phyloP scores from a whole-genome alignment of 179 eudicot species.

The Carnegiea gigantea region DNA sequence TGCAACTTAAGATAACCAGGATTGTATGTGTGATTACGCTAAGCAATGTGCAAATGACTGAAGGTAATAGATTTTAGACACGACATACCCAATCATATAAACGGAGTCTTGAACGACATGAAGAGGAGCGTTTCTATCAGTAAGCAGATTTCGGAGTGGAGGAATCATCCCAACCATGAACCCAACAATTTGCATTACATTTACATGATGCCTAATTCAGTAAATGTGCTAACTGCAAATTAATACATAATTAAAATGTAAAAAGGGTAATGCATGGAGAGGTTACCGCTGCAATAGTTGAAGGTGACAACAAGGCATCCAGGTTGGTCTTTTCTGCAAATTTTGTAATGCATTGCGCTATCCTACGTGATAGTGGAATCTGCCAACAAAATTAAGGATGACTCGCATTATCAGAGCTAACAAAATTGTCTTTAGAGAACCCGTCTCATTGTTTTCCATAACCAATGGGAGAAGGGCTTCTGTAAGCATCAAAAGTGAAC shows the following conservation, averaged over 20 bases:
- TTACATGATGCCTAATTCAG: background rate
- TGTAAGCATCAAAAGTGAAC: no score
- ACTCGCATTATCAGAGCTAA: no score
- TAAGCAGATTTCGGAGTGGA: conserved; percentile 20
- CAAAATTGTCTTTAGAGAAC: no score
- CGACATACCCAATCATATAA: conserved; percentile 18
- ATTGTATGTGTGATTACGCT: background rate
- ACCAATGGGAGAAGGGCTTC: no score
- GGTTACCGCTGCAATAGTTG: conserved; percentile 13
- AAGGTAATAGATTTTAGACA: no score
- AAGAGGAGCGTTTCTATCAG: conserved; percentile 23
- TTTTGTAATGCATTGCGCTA: background rate
- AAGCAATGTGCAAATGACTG: background rate
- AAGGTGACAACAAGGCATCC: background rate
- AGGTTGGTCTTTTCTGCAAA: background rate
- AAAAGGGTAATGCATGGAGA: background rate
- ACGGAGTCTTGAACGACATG: conserved; percentile 27
- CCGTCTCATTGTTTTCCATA: no score
- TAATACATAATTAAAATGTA: background rate
- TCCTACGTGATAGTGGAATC: conserved; percentile 6
- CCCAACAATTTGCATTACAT: conserved; percentile 19
- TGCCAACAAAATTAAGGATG: background rate
- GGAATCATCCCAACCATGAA: conserved; percentile 24
- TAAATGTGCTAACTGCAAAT: no score
- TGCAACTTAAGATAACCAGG: no score